These are phyloP conservation scores for Dryas integrifolia DNA, from an alignment of 331 rosid species.

Conservation along the genomic window DNA sequence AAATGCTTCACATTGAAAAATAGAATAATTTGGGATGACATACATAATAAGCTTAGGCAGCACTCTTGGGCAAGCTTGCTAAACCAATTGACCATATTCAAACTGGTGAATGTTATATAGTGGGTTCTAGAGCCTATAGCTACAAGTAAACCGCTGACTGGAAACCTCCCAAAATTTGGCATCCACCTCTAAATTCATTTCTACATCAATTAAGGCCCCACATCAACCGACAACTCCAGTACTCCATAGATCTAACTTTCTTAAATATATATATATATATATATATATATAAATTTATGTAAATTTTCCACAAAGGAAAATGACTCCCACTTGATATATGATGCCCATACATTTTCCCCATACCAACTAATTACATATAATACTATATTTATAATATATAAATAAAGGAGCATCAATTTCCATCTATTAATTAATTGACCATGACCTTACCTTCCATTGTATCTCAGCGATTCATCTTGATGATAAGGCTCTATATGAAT, in stretches of 20 bases:
- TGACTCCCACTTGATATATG: slow-evolving; percentile 24
- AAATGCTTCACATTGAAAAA: slow-evolving; percentile 8
- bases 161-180: neutral
- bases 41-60: neutral
- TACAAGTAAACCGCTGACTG: neutral
- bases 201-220: neutral
- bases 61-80: neutral
- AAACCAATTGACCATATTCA: neutral
- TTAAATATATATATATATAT: neutral
- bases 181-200: neutral
- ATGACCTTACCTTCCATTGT: slow-evolving; percentile 19
- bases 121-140: neutral
- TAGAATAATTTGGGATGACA: neutral
- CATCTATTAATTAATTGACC: neutral
- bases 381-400: neutral
- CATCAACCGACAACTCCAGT: neutral
- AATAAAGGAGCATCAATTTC: slow-evolving; percentile 7
- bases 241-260: slow-evolving; percentile 1
- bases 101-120: neutral
- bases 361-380: neutral
- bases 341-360: slow-evolving; percentile 4
- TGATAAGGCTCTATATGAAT: slow-evolving; percentile 33
- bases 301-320: slow-evolving; percentile 8
- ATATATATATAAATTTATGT: neutral
- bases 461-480: slow-evolving; percentile 29